Conservation (phyloP, 202 grass and related monocot species). For the Carex arenaria region DNA sequence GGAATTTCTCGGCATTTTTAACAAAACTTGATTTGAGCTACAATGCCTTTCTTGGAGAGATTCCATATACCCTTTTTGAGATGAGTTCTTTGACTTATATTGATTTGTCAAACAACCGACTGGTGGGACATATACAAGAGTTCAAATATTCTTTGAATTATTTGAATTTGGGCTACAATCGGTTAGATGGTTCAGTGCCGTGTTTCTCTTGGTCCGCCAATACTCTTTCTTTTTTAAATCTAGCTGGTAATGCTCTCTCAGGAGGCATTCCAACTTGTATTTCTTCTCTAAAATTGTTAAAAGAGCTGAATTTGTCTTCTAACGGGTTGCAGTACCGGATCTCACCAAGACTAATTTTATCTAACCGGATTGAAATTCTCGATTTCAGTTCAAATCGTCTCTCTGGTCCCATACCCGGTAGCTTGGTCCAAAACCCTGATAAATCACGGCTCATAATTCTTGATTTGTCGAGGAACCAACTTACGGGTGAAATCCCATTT, state of each 20-base stretch:
- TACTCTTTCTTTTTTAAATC: constrained; percentile 45
- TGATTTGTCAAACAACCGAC: constrained; percentile 14
- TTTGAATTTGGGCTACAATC: constrained; percentile 26
- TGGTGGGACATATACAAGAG: constrained; percentile 12
- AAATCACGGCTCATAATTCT: constrained; percentile 60
- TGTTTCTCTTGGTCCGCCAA: constrained; percentile 21
- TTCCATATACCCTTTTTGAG: constrained; percentile 16
- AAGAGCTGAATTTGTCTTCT: constrained; percentile 51
- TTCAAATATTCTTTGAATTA: constrained; percentile 19
- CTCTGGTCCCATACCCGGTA: constrained; percentile 50
- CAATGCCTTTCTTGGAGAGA: constrained; percentile 20
- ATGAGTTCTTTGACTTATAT: constrained; percentile 20
- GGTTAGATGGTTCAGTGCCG: constrained; percentile 17
- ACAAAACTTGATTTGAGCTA: constrained; percentile 23
- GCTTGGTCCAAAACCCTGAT: constrained; percentile 60
- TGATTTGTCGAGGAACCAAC: constrained; percentile 73
- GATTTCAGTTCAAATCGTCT: constrained; percentile 74
- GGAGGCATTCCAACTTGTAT: constrained; percentile 62
- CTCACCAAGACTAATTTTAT: constrained; percentile 59
- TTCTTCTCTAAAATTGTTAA: constrained; percentile 43
- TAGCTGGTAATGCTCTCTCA: constrained; percentile 59
- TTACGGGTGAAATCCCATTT: constrained; percentile 58
- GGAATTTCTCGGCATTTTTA: constrained; percentile 15
- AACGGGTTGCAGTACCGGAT: constrained; percentile 47
- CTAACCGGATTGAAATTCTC: constrained; percentile 53